Base-by-base conservation (phyloP, 495 filamentous ascomycete genomes). In the Penicillium nucicola region DNA sequence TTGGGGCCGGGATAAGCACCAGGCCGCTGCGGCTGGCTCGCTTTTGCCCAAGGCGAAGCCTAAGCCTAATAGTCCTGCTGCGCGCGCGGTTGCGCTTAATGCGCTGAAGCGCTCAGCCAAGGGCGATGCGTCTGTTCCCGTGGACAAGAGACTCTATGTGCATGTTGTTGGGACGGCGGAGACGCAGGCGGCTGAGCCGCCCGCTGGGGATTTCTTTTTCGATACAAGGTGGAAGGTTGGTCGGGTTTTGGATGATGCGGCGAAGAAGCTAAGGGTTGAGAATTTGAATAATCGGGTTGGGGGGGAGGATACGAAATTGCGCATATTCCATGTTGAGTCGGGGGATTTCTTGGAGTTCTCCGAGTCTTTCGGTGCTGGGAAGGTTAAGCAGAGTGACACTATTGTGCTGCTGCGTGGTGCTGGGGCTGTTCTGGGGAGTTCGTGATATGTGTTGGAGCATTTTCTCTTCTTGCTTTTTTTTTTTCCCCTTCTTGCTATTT, bases 281-380 rank as follows among this genome's bases (percentile, higher is more conserved):
- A 97, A 97, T 66, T 56, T 95, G 52, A 97, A 97, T 61, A 97
- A 96, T 64, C 78, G 89, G 48, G 85, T 77, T 15, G 82, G 77
- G 22, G 78, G 86, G 13, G 90, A 95, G 72, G 84, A 87, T 68
- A 85, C 88, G 25, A 82, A 82, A 61, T 59, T 98, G 54, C 66
- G 92, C 32, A 81, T 98, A 1, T 98, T 93, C 49, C 92, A 97
- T 67, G 87, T 97, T 0, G 93, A 97, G 63, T 86, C 84, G 0
- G 95, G 95, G 1, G 71, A 89, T 48, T 72, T 97, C 50, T 62
- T 98, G 54, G 87, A 87, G 40, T 98, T 97, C 67, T 82, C 80
- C 18, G 91, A 96, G 69, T 87, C 90, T 68, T 61, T 77, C 51
- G 70, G 70, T 2, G 68, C 86, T 17, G 92, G 86, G 7, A 78